Evolutionary conservation across 139 green algal genomes (phyloP).

Genomic region (Mychonastes homosphaera): DNA sequence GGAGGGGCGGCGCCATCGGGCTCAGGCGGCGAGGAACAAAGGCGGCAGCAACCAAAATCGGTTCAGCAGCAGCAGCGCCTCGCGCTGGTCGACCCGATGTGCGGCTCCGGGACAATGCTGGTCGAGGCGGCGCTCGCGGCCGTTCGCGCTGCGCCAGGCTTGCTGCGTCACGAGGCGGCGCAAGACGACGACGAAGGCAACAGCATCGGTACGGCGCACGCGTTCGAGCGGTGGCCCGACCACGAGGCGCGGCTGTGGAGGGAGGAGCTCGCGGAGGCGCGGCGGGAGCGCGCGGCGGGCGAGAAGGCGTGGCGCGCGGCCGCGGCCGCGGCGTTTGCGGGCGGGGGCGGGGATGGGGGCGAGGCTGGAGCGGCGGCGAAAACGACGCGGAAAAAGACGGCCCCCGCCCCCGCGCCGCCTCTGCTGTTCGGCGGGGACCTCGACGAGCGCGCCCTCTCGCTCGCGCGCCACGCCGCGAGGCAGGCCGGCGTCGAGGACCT

Average conservation of each 20-base stretch:
- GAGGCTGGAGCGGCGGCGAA: too few relatives aligned
- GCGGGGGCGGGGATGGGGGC: too few relatives aligned
- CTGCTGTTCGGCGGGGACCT: constrained; percentile 56
- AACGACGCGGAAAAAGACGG: too few relatives aligned
- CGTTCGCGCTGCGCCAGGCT: constrained; percentile 52
- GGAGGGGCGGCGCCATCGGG: too few relatives aligned
- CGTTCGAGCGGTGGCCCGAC: constrained; percentile 63
- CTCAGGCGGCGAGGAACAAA: neutral
- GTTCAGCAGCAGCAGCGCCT: neutral
- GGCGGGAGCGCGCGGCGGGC: neutral
- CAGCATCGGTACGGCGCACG: constrained; percentile 22
- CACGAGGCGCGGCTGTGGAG: constrained; percentile 33
- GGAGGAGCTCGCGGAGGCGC: constrained; percentile 6
- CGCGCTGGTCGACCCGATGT: constrained; percentile 82
- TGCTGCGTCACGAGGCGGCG: constrained; percentile 37
- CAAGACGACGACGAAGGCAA: constrained; percentile 15
- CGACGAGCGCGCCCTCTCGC: too few relatives aligned
- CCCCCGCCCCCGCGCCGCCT: too few relatives aligned
- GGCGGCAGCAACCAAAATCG: too few relatives aligned
- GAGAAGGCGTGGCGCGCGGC: too few relatives aligned
- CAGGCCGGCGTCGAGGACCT: too few relatives aligned
- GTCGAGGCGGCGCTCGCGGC: constrained; percentile 84
- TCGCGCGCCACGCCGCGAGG: too few relatives aligned
- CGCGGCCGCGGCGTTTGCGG: too few relatives aligned
- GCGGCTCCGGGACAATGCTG: constrained; percentile 79